Base-by-base conservation (phyloP, 164 flowering plant species). In the Magnolia kwangsiensis region DNA sequence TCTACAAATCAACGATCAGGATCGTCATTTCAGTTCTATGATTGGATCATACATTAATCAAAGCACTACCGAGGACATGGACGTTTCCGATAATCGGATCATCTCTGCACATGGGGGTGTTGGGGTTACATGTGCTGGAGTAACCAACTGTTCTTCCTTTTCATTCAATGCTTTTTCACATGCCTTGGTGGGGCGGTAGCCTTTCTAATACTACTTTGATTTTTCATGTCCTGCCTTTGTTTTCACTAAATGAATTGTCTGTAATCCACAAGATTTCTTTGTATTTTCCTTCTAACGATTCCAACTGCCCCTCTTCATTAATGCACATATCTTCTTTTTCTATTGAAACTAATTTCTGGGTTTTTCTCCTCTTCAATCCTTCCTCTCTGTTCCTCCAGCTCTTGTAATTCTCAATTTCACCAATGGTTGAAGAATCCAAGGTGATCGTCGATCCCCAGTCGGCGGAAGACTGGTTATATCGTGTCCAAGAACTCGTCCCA, bases 401-500 rank as follows among this genome's bases (percentile, higher is more conserved):
- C 18, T 51, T 72, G 75, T 81, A 7, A 55, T 58, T 72, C 58
- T 72, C 63, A 73, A 59, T 74, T 51, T 72, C 31, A 78, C 78
- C 66, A 82, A 92, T 90, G 96, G 89, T 88, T 58, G 96, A 88
- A 82, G 92, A 84, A 18, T 80, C 84, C 23, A 72, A 79, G 10
- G 81, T 77, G 63, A 78, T 71, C 66, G 77, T 55, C 1, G 86
- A 82, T 73, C 68, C 69, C 37, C 76, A 67, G 71, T 29, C 71
- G 1, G 85, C 89, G 0, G 98, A 93, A 75, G 89, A 87, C 11
- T 93, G 92, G 86, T 80, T 92, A 61, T 76, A 73, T 1, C 80
- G 63, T 68, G 89, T 89, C 3, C 92, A 87, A 78, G 88, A 85
- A 77, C 90, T 90, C 50, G 86, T 93, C 75, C 94, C 98, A 1